Conservation (phyloP, 1,284 basidiomycete genomes). For the Irpex sp. region DNA sequence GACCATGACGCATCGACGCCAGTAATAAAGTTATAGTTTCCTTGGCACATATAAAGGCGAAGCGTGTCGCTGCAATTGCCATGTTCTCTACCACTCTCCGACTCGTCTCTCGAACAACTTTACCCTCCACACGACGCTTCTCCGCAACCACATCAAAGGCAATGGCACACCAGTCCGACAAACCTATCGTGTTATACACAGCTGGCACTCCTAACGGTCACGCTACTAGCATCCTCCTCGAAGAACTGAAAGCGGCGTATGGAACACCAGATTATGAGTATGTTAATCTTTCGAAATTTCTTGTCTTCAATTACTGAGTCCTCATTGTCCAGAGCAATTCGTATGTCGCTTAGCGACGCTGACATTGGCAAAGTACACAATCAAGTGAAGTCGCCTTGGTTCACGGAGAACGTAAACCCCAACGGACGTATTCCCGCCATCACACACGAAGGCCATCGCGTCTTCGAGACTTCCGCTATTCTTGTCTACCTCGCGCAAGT, state of each 20-base stretch:
- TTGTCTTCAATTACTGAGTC: not conserved
- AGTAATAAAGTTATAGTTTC: not conserved
- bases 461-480: conserved; percentile 50
- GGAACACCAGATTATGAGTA: not conserved
- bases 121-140: not conserved
- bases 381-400: conserved; percentile 52
- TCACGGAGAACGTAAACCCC: conserved; percentile 50
- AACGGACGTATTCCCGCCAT: conserved; percentile 57
- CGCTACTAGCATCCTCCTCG: conserved; percentile 36
- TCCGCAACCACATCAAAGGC: not conserved
- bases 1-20: not conserved
- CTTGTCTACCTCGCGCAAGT: conserved; percentile 45
- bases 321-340: not conserved
- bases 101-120: not conserved
- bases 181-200: conserved; percentile 56
- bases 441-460: conserved; percentile 40
- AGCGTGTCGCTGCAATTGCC: not conserved
- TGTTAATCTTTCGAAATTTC: not conserved
- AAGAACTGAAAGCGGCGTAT: conserved; percentile 25
- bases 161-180: not conserved
- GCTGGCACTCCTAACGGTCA: conserved; percentile 59
- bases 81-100: not conserved
- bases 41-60: not conserved
- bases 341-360: conserved; percentile 34
- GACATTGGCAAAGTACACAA: conserved; percentile 39